Conservation (phyloP, 2,329 filamentous ascomycete genomes). For the Neopestalotiopsis rosae region DNA sequence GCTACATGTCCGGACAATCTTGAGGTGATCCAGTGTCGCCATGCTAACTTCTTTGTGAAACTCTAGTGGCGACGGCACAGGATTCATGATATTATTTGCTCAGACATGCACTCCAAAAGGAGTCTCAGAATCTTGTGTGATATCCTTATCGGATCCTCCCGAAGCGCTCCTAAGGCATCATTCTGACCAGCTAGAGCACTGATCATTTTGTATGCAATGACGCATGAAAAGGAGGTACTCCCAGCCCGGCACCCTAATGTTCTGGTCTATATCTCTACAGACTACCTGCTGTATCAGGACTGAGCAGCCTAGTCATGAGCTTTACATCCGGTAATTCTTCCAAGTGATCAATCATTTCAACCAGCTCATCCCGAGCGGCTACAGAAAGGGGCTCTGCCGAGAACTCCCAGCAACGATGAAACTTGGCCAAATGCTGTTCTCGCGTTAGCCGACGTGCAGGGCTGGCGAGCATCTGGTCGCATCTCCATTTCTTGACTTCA, state of each 20-base stretch:
- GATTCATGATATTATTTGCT: background rate
- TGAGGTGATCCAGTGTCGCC: background rate
- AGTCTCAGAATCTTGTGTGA: background rate
- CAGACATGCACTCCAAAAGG: background rate
- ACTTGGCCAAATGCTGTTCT: constrained; percentile 20
- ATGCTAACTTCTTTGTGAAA: background rate
- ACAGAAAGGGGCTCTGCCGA: constrained; percentile 13
- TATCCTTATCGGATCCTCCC: background rate
- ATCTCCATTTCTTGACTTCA: constrained; percentile 14
- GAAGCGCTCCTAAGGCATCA: too few species aligned
- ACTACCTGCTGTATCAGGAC: background rate
- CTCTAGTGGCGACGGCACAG: background rate
- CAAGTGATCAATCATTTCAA: constrained; percentile 17
- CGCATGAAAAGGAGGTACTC: too few species aligned
- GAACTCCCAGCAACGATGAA: constrained; percentile 20
- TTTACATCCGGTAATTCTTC: constrained; percentile 16
- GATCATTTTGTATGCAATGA: too few species aligned
- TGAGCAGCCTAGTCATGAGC: background rate
- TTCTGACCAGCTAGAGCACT: too few species aligned
- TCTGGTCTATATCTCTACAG: background rate
- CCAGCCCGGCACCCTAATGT: too few species aligned
- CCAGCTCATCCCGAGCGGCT: constrained; percentile 5
- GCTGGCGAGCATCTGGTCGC: constrained; percentile 21
- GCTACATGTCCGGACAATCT: too few species aligned
- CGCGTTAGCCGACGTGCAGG: constrained; percentile 12